A percentile compares a stretch with the other conserved stretches of the same genome.
Conservation (phyloP, 2,329 filamentous ascomycete genomes). For the Rhinocladiella similis region DNA sequence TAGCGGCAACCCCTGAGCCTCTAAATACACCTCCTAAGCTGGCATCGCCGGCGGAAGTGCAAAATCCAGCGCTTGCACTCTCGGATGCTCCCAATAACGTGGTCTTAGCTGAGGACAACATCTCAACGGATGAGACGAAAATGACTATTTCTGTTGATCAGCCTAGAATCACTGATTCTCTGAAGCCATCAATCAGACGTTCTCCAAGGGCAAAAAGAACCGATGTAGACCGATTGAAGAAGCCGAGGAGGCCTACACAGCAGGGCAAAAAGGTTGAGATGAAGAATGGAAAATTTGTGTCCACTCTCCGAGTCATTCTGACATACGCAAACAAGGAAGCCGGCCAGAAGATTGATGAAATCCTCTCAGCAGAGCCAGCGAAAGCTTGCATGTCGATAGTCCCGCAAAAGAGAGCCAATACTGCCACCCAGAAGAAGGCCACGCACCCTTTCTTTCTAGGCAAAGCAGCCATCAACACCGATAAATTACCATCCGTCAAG, state of each 20-base stretch:
- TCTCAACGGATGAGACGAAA: constrained; percentile 40
- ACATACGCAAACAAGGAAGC: constrained; percentile 36
- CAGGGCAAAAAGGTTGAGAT: constrained; percentile 17
- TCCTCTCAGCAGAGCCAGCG: constrained; percentile 43
- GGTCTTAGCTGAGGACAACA: too few species aligned
- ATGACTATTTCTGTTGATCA: constrained; percentile 44
- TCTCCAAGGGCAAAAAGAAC: constrained; percentile 7
- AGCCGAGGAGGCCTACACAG: background rate
- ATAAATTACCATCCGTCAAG: constrained; percentile 3
- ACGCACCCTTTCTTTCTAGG: constrained; percentile 71
- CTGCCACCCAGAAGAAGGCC: constrained; percentile 38
- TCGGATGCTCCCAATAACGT: background rate
- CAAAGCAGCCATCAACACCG: constrained; percentile 43
- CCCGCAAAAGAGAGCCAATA: constrained; percentile 8
- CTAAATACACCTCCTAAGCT: background rate
- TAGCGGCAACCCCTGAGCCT: too few species aligned
- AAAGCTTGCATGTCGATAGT: constrained; percentile 12
- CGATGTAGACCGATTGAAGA: background rate
- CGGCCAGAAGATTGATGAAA: constrained; percentile 63
- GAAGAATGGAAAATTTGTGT: constrained; percentile 28
- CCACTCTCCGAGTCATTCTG: constrained; percentile 19
- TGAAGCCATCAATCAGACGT: constrained; percentile 5
- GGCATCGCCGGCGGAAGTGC: background rate
- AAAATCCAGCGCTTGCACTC: background rate
- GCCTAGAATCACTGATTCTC: constrained; percentile 37